A percentile compares a stretch with the other conserved stretches of the same genome.
Evolutionary conservation across 1,284 basidiomycete genomes (phyloP).

Genomic region (Golubevia sp.): DNA sequence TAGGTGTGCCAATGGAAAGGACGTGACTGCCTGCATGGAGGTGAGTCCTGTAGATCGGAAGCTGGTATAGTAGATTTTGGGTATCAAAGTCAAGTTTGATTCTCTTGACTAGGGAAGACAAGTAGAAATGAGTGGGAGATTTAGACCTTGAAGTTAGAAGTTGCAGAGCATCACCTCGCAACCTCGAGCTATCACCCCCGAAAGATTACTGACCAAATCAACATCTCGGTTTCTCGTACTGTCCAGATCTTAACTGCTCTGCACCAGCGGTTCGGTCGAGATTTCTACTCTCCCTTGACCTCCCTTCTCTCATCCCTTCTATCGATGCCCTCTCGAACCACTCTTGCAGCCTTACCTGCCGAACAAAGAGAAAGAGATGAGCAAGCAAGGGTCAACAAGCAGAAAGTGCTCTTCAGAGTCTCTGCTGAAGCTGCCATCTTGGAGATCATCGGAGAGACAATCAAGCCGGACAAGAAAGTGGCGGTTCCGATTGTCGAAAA

Average conservation of each 20-base stretch:
- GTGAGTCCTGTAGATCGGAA: too few species aligned
- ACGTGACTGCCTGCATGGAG: slow-evolving; percentile 89
- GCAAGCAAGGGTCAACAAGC: slow-evolving; percentile 74
- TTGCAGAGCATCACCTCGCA: too few species aligned
- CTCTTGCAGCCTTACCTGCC: slow-evolving; percentile 66
- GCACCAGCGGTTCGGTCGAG: slow-evolving; percentile 81
- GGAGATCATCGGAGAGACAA: slow-evolving; percentile 67
- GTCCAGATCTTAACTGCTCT: slow-evolving; percentile 84
- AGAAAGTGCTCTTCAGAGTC: slow-evolving; percentile 82
- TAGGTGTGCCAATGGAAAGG: slow-evolving; percentile 83
- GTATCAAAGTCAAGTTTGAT: too few species aligned
- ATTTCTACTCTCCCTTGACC: slow-evolving; percentile 77
- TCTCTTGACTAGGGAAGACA: too few species aligned
- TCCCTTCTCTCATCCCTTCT: slow-evolving; percentile 72
- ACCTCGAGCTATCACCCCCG: too few species aligned
- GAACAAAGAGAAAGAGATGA: slow-evolving; percentile 96
- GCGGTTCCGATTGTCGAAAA: too few species aligned
- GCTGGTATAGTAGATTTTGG: too few species aligned
- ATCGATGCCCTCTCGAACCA: slow-evolving; percentile 63
- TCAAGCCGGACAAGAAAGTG: slow-evolving; percentile 12
- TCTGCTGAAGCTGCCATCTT: slow-evolving; percentile 88
- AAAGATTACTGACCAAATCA: too few species aligned
- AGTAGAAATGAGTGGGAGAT: too few species aligned
- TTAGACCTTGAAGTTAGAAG: too few species aligned
- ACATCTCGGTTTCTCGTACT: too few species aligned